Conservation (phyloP, 78 protist genomes). For the slime mould (Dictyostelium discoideum) region DNA sequence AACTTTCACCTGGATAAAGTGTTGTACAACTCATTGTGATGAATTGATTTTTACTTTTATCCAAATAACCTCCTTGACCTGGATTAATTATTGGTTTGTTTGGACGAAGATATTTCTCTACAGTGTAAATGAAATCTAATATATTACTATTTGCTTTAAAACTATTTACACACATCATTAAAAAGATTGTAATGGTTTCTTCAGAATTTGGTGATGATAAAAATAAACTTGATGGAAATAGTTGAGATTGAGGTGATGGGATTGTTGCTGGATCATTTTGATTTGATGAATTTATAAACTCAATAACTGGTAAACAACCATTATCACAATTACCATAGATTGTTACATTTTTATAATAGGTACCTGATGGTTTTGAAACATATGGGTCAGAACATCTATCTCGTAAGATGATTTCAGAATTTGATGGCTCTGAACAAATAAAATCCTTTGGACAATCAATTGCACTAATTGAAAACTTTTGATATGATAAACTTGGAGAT, state of each 20-base stretch:
- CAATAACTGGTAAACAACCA: constrained; percentile 2
- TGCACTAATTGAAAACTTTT: neutral
- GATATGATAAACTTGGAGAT: neutral
- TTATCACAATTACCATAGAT: neutral
- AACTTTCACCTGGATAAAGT: neutral
- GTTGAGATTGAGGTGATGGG: neutral
- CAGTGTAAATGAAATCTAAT: neutral
- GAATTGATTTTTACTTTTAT: neutral
- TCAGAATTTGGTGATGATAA: neutral
- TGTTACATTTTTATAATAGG: constrained; percentile 10
- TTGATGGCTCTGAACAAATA: constrained; percentile 10
- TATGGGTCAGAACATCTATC: neutral
- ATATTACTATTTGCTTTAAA: neutral
- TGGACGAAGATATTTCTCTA: neutral
- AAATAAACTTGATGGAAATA: constrained; percentile 1
- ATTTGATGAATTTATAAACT: neutral
- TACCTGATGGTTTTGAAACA: constrained; percentile 6
- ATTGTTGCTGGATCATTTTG: neutral
- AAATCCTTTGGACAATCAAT: constrained; percentile 23
- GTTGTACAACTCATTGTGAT: neutral
- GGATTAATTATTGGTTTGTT: neutral
- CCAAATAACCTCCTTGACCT: neutral
- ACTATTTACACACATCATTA: neutral
- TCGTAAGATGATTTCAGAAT: neutral
- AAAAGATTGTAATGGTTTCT: neutral